Evolutionary conservation across 345 rosid genomes (phyloP), one percentile per base, ranked within the genome.

Genomic region (Toxicodendron radicans): DNA sequence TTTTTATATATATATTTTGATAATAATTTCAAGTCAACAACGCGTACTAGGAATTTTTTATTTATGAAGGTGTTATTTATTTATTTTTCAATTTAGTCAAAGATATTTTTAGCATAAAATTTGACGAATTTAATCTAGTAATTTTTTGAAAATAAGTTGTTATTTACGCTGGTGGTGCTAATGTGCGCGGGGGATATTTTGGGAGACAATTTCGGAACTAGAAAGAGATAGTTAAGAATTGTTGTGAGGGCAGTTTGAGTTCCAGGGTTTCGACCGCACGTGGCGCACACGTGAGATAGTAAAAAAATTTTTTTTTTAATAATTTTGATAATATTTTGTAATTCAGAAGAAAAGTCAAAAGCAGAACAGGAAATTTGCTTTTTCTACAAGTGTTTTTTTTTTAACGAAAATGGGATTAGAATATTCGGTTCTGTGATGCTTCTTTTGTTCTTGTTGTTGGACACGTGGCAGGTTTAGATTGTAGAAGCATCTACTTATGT

Each of bases 191-290:
- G 46, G 45, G 54, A 10, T 21, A 16, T 10, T 43, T 46, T 18
- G 30, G 14, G 9, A 43, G 32, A 54, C 9, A n/a, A 20, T 11
- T 18, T 7, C 77, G 79, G 80, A 79, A 67, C 52, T 49, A 4
- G 64, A 24, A 43, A 4, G 52, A 24, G 45, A 43, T 30, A 30
- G 52, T 72, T 58, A 76, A 74, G 27, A 30, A 2, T 59, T 24
- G 57, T 64, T 76, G 52, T 6, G 21, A 41, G 51, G 38, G 53
- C 11, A 3, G 72, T 67, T 73, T 78, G 79, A 70, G 86, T 67
- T 77, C 75, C 75, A 66, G 23, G 73, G 63, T 41, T 38, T 58
- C n/a, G 10, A 54, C 33, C 16, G 56, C n/a, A 49, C 1, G 76
- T 33, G 75, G 63, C 67, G n/a, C 46, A 70, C 70, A 27, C 58